Evolutionary conservation across 306 rosid genomes (phyloP).

Genomic region (Ormosia emarginata): DNA sequence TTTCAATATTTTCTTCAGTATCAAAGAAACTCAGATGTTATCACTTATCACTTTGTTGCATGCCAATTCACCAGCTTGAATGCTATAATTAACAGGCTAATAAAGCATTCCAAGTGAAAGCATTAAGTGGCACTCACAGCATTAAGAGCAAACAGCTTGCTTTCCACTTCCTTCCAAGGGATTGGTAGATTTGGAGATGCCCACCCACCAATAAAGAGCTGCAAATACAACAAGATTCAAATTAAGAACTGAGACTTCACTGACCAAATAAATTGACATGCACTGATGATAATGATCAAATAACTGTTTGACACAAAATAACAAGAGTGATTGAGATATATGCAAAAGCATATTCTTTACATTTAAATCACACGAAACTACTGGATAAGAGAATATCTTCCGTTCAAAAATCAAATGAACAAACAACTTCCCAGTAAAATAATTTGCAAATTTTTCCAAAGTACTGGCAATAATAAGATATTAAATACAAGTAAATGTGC

Average conservation of each 20-base stretch:
- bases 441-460: background rate
- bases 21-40: background rate
- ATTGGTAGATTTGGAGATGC: constrained; percentile 63
- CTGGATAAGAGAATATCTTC: background rate
- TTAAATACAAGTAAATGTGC: background rate
- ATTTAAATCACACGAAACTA: background rate
- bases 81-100: constrained; percentile 7
- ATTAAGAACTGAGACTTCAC: constrained; percentile 1
- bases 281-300: background rate
- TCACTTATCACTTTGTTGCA: background rate
- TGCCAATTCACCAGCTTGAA: constrained; percentile 7
- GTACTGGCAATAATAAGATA: background rate
- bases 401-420: background rate
- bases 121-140: constrained; percentile 61
- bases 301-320: background rate
- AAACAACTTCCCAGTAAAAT: background rate
- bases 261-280: background rate
- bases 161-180: constrained; percentile 92
- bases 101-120: constrained; percentile 17
- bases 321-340: background rate
- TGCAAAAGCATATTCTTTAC: background rate
- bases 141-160: constrained; percentile 90
- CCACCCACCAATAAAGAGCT: constrained; percentile 84
- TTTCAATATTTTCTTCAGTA: background rate
- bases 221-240: constrained; percentile 30